A percentile compares a stretch with the other conserved stretches of the same genome.
Evolutionary conservation across 345 rosid species (phyloP).

Genomic region (Cardamine occulta): DNA sequence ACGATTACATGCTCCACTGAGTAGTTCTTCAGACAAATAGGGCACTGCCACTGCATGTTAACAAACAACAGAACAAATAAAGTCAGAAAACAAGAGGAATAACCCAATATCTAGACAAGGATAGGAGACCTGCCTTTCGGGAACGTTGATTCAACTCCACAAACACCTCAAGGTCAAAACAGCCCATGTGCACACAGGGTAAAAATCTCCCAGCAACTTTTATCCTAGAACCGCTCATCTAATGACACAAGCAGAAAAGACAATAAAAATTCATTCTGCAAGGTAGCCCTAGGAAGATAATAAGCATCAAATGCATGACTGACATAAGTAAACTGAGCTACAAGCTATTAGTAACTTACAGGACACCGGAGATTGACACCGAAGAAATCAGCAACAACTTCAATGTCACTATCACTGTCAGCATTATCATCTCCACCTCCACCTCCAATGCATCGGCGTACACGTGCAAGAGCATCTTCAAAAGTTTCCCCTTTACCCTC

Average conservation of each 20-base stretch:
- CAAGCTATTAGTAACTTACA: constrained; percentile 57
- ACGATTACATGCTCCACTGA: constrained; percentile 79
- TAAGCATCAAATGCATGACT: constrained; percentile 14
- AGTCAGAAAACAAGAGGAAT: constrained; percentile 29
- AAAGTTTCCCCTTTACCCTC: constrained; percentile 81
- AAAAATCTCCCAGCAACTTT: constrained; percentile 95
- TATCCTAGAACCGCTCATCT: constrained; percentile 99
- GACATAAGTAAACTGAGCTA: constrained; percentile 14
- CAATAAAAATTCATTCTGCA: constrained; percentile 8
- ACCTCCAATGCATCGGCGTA: constrained; percentile 92
- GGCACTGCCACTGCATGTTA: constrained; percentile 95
- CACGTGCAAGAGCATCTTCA: constrained; percentile 90
- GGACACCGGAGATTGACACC: constrained; percentile 92
- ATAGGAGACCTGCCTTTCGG: constrained; percentile 73
- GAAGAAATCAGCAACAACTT: constrained; percentile 93
- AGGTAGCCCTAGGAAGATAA: constrained; percentile 7
- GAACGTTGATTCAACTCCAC: constrained; percentile 97
- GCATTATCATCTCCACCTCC: constrained; percentile 77
- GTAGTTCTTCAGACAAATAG: constrained; percentile 88
- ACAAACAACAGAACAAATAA: constrained; percentile 25
- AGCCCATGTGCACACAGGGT: constrained; percentile 95
- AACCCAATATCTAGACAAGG: not conserved
- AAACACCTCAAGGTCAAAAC: constrained; percentile 96
- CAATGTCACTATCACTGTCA: constrained; percentile 95
- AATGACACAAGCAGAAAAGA: constrained; percentile 26